These are phyloP conservation scores for Teunomyces panamensis DNA, from an alignment of 805 yeast genomes.

Conservation along the genomic window DNA sequence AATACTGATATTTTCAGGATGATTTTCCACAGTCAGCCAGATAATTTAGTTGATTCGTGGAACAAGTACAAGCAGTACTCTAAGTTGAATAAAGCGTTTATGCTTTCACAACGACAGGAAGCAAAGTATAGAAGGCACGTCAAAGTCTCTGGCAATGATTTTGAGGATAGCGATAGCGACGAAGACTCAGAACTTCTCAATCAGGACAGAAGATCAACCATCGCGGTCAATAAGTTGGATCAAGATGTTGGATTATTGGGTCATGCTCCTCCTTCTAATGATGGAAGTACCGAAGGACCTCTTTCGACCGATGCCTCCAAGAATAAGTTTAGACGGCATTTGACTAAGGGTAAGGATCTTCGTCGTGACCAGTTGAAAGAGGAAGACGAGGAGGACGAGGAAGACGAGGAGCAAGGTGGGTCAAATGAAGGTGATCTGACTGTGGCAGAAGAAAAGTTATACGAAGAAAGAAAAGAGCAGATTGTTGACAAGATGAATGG, in stretches of 20 bases:
- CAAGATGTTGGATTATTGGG: constrained; percentile 37
- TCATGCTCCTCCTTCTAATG: constrained; percentile 25
- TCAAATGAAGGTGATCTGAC: neutral
- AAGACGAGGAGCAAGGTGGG: neutral
- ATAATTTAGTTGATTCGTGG: constrained; percentile 88
- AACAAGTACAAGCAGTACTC: constrained; percentile 75
- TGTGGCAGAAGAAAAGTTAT: neutral
- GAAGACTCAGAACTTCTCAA: neutral
- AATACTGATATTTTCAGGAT: constrained; percentile 79
- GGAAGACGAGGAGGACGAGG: constrained; percentile 6
- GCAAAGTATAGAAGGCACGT: constrained; percentile 25
- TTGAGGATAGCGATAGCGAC: constrained; percentile 12
- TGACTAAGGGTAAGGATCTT: constrained; percentile 3
- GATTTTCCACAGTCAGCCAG: constrained; percentile 94
- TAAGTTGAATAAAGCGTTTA: constrained; percentile 58
- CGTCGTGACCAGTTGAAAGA: constrained; percentile 2
- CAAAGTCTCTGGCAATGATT: constrained; percentile 11
- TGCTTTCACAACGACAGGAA: constrained; percentile 34
- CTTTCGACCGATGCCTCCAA: neutral
- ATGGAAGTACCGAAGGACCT: constrained; percentile 4
- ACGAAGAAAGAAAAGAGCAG: neutral
- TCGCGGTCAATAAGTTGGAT: constrained; percentile 23
- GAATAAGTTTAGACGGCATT: constrained; percentile 7
- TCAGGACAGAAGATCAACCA: constrained; percentile 18
- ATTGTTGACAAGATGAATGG: neutral